phyloP scores from a whole-genome alignment of 345 rosid species.

The Boechera stricta region DNA sequence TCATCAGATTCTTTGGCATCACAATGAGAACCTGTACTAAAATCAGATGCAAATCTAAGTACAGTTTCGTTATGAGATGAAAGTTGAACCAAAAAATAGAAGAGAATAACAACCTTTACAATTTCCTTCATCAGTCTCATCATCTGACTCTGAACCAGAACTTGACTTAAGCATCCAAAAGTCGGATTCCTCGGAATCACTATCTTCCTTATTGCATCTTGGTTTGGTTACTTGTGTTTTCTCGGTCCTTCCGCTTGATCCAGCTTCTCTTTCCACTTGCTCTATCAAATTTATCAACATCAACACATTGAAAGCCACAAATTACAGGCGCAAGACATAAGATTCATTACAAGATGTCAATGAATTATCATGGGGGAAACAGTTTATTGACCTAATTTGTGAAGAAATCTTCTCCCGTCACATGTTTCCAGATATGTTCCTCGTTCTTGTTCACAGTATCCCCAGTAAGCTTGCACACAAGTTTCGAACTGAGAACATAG shows the following conservation, averaged over 20 bases:
- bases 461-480: constrained; percentile 87
- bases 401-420: constrained; percentile 83
- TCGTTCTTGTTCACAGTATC: constrained; percentile 85
- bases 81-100: background rate
- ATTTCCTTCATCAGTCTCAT: constrained; percentile 55
- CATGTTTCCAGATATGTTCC: constrained; percentile 94
- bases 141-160: constrained; percentile 67
- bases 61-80: constrained; percentile 1
- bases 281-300: constrained; percentile 52
- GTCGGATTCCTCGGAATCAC: constrained; percentile 65
- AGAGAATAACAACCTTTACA: constrained; percentile 48
- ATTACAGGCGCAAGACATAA: background rate
- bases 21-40: constrained; percentile 43
- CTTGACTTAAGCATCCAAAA: constrained; percentile 94
- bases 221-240: constrained; percentile 36
- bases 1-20: constrained; percentile 59
- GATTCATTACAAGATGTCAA: constrained; percentile 1
- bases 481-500: constrained; percentile 61
- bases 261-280: constrained; percentile 60
- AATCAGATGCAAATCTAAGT: constrained; percentile 12
- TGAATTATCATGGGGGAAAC: constrained; percentile 1
- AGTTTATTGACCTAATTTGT: constrained; percentile 62
- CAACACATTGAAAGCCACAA: constrained; percentile 7
- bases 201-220: constrained; percentile 49
- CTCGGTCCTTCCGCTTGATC: constrained; percentile 37